Evolutionary conservation across 202 grass and related monocot genomes (phyloP).

Genomic region (Panicum hallii): DNA sequence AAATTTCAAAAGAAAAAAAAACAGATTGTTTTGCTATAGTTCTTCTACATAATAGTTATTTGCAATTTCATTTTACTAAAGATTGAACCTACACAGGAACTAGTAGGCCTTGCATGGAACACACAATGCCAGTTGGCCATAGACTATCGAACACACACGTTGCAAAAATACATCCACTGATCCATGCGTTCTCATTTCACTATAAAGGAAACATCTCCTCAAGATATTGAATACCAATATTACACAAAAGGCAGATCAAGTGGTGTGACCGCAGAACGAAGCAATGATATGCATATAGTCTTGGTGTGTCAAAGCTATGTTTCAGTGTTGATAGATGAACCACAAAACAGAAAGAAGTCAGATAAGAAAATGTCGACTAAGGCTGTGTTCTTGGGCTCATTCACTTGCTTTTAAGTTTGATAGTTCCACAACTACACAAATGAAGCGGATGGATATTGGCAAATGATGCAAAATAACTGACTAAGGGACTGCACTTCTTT

Average conservation of each 20-base stretch:
- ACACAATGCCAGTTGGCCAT: constrained; percentile 14
- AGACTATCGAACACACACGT: constrained; percentile 5
- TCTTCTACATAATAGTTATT: background rate
- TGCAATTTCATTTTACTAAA: background rate
- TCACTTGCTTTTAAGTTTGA: constrained; percentile 3
- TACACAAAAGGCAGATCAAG: background rate
- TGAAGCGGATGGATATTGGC: constrained; percentile 13
- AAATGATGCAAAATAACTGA: constrained; percentile 1
- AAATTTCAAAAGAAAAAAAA: constrained; percentile 24
- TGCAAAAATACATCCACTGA: background rate
- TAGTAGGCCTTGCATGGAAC: constrained; percentile 1
- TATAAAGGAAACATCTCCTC: background rate
- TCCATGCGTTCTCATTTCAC: constrained; percentile 6
- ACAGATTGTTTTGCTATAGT: constrained; percentile 2
- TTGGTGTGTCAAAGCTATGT: background rate
- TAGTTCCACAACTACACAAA: constrained; percentile 21
- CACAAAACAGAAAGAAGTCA: constrained; percentile 1
- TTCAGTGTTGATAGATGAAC: constrained; percentile 12
- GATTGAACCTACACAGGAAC: constrained; percentile 2
- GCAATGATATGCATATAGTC: background rate
- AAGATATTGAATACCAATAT: background rate
- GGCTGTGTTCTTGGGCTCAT: background rate
- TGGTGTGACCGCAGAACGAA: background rate
- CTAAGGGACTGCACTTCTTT: background rate
- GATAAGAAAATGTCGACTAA: background rate